Percentiles rank a stretch among this genome's conserved stretches.
Conservation (phyloP, 2,329 filamentous ascomycete species). For the Fusarium sp. region DNA sequence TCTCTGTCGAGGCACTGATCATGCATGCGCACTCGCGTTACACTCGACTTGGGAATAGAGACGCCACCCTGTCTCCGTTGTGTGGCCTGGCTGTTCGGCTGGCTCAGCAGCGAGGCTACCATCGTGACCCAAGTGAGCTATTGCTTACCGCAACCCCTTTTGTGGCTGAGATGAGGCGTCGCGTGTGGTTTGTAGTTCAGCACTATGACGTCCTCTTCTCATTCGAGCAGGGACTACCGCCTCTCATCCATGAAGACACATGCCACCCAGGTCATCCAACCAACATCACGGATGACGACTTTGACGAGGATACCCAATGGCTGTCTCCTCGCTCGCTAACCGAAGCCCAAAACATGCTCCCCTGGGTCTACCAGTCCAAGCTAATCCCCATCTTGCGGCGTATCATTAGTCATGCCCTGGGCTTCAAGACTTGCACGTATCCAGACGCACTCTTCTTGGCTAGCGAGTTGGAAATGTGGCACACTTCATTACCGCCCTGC, state of each 20-base stretch:
- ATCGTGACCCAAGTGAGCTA: not conserved
- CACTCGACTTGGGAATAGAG: not conserved
- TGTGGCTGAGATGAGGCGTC: slow-evolving; percentile 28
- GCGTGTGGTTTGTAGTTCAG: slow-evolving; percentile 28
- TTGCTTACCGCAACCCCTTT: slow-evolving; percentile 9
- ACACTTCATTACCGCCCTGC: slow-evolving; percentile 20
- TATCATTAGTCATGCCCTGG: slow-evolving; percentile 23
- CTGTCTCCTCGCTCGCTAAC: not conserved
- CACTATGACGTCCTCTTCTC: slow-evolving; percentile 29
- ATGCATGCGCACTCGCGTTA: slow-evolving; percentile 24
- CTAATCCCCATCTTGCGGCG: slow-evolving; percentile 17
- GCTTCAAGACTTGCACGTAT: slow-evolving; percentile 8
- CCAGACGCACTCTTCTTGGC: not conserved
- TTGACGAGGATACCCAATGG: slow-evolving; percentile 5
- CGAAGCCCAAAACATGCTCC: not conserved
- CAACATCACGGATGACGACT: slow-evolving; percentile 22
- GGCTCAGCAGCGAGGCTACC: slow-evolving; percentile 19
- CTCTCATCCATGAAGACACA: slow-evolving; percentile 10
- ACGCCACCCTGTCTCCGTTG: not conserved
- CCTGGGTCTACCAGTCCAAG: slow-evolving; percentile 19
- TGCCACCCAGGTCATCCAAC: slow-evolving; percentile 8
- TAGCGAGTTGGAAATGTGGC: slow-evolving; percentile 12
- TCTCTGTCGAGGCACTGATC: slow-evolving; percentile 25
- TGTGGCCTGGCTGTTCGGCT: slow-evolving; percentile 16
- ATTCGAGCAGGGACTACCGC: slow-evolving; percentile 23